Evolutionary conservation across 305 asterid genomes (phyloP).

Genomic region (Stenogyne calaminthoides): DNA sequence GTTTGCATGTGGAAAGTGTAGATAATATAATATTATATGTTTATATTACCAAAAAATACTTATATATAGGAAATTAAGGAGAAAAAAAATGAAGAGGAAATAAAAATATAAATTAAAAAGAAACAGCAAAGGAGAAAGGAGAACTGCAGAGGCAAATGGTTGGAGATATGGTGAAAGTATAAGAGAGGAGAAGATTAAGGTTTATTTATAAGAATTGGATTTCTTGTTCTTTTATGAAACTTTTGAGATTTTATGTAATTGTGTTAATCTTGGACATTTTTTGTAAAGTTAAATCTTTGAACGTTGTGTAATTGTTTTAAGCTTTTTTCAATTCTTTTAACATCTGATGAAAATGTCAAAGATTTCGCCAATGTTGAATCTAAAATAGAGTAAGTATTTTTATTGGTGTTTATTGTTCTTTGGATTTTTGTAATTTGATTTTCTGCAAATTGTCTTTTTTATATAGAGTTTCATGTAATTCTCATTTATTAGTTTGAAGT

Average conservation of each 20-base stretch:
- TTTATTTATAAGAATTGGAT: background rate
- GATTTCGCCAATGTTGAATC: background rate
- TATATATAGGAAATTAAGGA: too few species aligned
- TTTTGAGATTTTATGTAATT: background rate
- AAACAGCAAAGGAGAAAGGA: background rate
- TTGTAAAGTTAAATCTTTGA: background rate
- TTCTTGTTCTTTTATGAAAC: background rate
- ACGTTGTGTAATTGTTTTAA: background rate
- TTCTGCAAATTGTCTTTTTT: background rate
- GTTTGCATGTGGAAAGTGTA: background rate
- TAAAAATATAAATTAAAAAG: background rate
- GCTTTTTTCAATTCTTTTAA: background rate
- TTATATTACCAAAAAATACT: background rate
- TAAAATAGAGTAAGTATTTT: background rate
- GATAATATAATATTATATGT: background rate
- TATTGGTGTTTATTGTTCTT: background rate
- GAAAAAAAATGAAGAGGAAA: background rate
- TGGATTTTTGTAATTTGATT: background rate
- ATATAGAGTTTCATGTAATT: background rate
- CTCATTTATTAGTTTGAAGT: background rate
- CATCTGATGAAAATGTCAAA: background rate
- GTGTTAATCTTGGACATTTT: background rate
- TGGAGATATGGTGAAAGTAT: background rate
- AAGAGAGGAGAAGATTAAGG: background rate
- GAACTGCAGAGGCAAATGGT: background rate